phyloP scores from a whole-genome alignment of 192 early-diverging fungal species.

The Rhizophlyctis rosea region DNA sequence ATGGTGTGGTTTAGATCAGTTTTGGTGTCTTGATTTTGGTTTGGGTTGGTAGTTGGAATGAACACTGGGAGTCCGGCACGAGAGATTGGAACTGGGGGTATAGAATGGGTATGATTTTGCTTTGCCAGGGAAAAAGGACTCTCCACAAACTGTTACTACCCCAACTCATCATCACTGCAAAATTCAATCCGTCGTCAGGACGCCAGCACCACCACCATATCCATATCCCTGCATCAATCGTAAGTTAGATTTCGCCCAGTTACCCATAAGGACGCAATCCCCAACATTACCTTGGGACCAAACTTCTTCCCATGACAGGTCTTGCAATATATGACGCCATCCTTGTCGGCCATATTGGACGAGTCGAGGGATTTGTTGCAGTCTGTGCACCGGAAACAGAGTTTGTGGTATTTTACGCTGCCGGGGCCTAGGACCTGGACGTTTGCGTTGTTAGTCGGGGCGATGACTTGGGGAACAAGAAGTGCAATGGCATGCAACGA shows the following conservation, averaged over 20 bases:
- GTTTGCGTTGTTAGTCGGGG: not conserved
- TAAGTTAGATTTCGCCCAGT: not conserved
- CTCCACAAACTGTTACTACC: no score
- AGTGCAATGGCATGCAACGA: no score
- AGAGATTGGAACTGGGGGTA: no score
- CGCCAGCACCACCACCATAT: not conserved
- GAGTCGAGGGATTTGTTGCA: constrained; percentile 38
- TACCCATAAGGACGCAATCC: not conserved
- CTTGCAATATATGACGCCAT: constrained; percentile 41
- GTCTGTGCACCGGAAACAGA: constrained; percentile 41
- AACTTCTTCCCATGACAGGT: constrained; percentile 43
- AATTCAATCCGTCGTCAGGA: not conserved
- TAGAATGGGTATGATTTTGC: no score
- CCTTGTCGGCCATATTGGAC: constrained; percentile 39
- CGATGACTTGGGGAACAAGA: not conserved
- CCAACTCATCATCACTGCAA: no score
- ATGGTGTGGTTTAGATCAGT: no score
- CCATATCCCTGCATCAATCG: not conserved
- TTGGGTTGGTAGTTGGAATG: no score
- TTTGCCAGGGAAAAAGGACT: no score
- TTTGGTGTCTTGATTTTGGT: no score
- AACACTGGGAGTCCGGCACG: no score
- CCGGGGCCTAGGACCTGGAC: constrained; percentile 40
- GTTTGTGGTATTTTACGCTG: constrained; percentile 47
- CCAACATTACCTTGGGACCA: constrained; percentile 43